Percentiles rank a stretch among this genome's conserved stretches.
Evolutionary conservation across 257 asterid species (phyloP).

Genomic region (Nicotiana knightiana): DNA sequence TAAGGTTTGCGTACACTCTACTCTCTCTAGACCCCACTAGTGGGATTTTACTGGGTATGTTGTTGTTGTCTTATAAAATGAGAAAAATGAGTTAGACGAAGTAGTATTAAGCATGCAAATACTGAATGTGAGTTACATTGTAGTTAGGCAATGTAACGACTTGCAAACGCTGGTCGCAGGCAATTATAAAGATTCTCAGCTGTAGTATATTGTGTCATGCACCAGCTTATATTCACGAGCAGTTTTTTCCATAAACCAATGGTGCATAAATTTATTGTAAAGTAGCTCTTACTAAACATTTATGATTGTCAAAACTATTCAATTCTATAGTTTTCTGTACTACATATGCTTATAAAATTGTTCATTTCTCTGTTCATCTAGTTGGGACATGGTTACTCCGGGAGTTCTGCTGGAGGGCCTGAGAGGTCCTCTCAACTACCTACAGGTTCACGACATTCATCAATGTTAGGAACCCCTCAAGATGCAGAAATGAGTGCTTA

Average conservation of each 20-base stretch:
- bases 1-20: no score
- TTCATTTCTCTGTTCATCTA: conserved; percentile 10
- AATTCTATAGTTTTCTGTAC: background rate
- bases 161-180: background rate
- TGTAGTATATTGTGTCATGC: background rate
- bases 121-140: background rate
- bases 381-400: conserved; percentile 49
- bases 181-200: background rate
- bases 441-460: conserved; percentile 31
- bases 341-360: background rate
- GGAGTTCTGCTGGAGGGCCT: conserved; percentile 28
- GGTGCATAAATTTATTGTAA: background rate
- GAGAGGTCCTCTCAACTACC: conserved; percentile 37
- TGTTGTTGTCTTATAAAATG: background rate
- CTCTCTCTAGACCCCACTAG: no score
- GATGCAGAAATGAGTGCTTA: conserved; percentile 55
- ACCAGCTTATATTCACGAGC: background rate
- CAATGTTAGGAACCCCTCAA: conserved; percentile 40
- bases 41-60: no score
- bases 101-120: background rate
- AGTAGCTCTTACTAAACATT: background rate
- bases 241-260: background rate
- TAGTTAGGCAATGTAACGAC: background rate
- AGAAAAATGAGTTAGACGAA: background rate
- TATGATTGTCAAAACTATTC: background rate